phyloP scores from a whole-genome alignment of 192 early-diverging fungal genomes.

The Backusella westeae region DNA sequence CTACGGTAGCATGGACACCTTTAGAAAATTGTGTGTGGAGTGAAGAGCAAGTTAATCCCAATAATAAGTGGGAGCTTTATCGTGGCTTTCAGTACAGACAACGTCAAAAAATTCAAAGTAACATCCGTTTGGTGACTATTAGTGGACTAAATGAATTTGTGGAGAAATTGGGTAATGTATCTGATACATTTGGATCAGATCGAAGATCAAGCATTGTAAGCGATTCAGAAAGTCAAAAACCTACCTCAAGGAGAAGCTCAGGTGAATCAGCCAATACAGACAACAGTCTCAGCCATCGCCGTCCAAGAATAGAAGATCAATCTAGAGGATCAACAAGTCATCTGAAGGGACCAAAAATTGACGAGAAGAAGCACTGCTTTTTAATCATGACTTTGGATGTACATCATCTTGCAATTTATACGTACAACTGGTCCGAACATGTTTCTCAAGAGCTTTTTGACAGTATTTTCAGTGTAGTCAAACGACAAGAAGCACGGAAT shows the following conservation, averaged over 20 bases:
- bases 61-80: slow-evolving; percentile 23
- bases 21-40: slow-evolving; percentile 6
- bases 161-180: slow-evolving; percentile 34
- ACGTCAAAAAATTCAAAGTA: slow-evolving; percentile 20
- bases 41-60: neutral
- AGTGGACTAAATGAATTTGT: slow-evolving; percentile 49
- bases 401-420: slow-evolving; percentile 43
- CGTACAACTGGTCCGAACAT: slow-evolving; percentile 50
- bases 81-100: neutral
- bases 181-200: slow-evolving; percentile 18
- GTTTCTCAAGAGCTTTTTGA: slow-evolving; percentile 44
- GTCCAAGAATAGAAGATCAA: slow-evolving; percentile 7
- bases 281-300: neutral
- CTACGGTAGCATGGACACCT: slow-evolving; percentile 23
- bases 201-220: slow-evolving; percentile 42
- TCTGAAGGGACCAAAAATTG: slow-evolving; percentile 10
- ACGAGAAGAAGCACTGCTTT: slow-evolving; percentile 40
- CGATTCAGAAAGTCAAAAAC: slow-evolving; percentile 25
- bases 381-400: slow-evolving; percentile 49
- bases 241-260: slow-evolving; percentile 13
- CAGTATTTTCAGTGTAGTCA: slow-evolving; percentile 40
- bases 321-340: slow-evolving; percentile 10
- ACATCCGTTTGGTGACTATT: slow-evolving; percentile 42
- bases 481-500: slow-evolving; percentile 48
- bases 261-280: slow-evolving; percentile 9